Percentiles rank a stretch among this genome's conserved stretches.
Evolutionary conservation across 371 early-diverging fungal genomes (phyloP).

Genomic region (Mortierella sp.): DNA sequence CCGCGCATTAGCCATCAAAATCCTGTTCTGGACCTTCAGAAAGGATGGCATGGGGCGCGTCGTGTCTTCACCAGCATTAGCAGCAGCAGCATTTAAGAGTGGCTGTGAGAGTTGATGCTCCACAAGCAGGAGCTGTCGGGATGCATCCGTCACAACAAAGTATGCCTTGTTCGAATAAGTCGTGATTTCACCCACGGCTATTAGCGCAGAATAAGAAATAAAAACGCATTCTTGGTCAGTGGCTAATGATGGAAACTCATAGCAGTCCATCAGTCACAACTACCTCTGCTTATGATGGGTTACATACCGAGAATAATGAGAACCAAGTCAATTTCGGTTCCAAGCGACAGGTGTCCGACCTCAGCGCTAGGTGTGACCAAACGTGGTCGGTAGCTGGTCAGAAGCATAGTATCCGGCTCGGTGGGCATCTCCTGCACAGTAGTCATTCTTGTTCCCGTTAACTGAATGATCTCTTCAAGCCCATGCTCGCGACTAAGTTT

Average conservation of each 20-base stretch:
- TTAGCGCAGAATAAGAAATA: background rate
- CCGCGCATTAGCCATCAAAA: constrained; percentile 38
- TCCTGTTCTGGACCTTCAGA: constrained; percentile 25
- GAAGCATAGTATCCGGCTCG: constrained; percentile 25
- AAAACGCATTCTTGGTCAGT: background rate
- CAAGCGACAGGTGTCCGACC: constrained; percentile 40
- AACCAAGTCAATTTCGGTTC: constrained; percentile 71
- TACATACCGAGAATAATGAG: constrained; percentile 69
- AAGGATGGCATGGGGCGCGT: constrained; percentile 12
- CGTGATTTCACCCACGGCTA: constrained; percentile 21
- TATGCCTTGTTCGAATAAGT: constrained; percentile 28
- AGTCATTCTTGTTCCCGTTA: constrained; percentile 63
- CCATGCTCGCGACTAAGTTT: constrained; percentile 51
- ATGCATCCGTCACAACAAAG: constrained; percentile 37
- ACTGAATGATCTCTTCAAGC: constrained; percentile 42
- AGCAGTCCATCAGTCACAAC: background rate
- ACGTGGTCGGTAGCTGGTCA: constrained; percentile 65
- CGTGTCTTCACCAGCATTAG: background rate
- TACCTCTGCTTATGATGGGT: too few relatives aligned
- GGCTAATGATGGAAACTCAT: background rate
- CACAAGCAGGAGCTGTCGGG: constrained; percentile 33
- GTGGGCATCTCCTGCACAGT: constrained; percentile 60
- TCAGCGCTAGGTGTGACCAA: constrained; percentile 57
- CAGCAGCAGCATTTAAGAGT: background rate
- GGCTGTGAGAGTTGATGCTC: constrained; percentile 30